Conservation (phyloP, 176 grass and related monocot species). For the Calamus simplicifolius region DNA sequence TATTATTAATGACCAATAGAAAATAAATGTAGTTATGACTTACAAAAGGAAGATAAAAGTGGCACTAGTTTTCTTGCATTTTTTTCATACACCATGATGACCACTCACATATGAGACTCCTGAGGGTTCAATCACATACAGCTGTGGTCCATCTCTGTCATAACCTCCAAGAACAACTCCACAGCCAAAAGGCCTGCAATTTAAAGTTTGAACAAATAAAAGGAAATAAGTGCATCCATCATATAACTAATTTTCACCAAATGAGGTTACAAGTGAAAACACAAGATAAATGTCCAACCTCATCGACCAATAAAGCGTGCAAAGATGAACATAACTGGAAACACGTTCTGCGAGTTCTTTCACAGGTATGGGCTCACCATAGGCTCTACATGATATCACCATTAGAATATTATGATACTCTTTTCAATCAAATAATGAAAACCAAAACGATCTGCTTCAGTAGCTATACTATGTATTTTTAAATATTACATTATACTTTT, state of each 20-base stretch:
- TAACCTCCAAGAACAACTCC: slow-evolving; percentile 91
- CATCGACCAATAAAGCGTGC: slow-evolving; percentile 91
- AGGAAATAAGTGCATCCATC: neutral
- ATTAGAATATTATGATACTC: no score
- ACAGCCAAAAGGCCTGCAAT: slow-evolving; percentile 56
- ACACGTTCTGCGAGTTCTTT: slow-evolving; percentile 86
- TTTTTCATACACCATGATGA: neutral
- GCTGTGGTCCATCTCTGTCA: slow-evolving; percentile 87
- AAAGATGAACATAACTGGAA: slow-evolving; percentile 79
- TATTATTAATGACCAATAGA: no score
- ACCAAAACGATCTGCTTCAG: no score
- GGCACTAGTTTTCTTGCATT: neutral
- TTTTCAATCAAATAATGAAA: no score
- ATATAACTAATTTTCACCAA: no score
- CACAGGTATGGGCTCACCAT: slow-evolving; percentile 71
- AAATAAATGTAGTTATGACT: no score
- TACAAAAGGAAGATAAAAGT: no score
- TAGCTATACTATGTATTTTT: no score
- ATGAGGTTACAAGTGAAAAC: neutral
- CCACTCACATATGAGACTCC: slow-evolving; percentile 63
- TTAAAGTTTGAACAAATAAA: neutral
- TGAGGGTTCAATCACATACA: slow-evolving; percentile 75
- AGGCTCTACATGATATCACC: slow-evolving; percentile 29
- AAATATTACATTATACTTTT: no score
- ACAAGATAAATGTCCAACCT: slow-evolving; percentile 27